phyloP scores from a whole-genome alignment of 2,329 filamentous ascomycete genomes.

The Microdochium bolleyi region DNA sequence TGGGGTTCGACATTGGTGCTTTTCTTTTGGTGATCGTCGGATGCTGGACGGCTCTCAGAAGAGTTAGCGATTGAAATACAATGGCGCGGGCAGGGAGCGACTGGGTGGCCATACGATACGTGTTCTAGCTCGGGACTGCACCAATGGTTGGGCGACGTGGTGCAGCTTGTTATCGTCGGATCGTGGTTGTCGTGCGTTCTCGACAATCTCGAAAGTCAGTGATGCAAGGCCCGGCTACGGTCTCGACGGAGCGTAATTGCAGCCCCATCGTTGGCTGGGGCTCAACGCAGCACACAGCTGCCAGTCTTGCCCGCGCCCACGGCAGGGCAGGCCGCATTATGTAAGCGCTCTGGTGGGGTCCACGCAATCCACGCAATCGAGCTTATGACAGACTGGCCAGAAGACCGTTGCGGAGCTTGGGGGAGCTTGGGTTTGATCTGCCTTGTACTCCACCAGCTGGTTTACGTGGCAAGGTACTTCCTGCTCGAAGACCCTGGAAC shows the following conservation, averaged over 20 bases:
- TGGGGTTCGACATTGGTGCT: slow-evolving; percentile 3
- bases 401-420: not conserved
- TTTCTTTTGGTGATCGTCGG: slow-evolving; percentile 3
- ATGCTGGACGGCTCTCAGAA: too few species aligned
- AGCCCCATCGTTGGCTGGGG: not conserved
- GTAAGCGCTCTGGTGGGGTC: not conserved
- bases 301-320: too few species aligned
- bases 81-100: not conserved
- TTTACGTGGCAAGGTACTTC: not conserved
- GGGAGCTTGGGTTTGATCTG: not conserved
- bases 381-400: slow-evolving; percentile 1
- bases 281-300: not conserved
- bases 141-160: too few species aligned
- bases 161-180: not conserved
- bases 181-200: not conserved
- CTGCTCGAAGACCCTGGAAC: not conserved
- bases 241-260: not conserved
- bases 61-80: too few species aligned
- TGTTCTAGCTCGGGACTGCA: too few species aligned
- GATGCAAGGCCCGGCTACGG: not conserved
- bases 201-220: not conserved
- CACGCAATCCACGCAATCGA: not conserved
- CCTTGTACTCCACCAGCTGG: not conserved
- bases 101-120: not conserved
- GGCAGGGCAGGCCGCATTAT: not conserved